phyloP scores from a whole-genome alignment of 2,329 filamentous ascomycete species.

The Rugonectria rugulosa region DNA sequence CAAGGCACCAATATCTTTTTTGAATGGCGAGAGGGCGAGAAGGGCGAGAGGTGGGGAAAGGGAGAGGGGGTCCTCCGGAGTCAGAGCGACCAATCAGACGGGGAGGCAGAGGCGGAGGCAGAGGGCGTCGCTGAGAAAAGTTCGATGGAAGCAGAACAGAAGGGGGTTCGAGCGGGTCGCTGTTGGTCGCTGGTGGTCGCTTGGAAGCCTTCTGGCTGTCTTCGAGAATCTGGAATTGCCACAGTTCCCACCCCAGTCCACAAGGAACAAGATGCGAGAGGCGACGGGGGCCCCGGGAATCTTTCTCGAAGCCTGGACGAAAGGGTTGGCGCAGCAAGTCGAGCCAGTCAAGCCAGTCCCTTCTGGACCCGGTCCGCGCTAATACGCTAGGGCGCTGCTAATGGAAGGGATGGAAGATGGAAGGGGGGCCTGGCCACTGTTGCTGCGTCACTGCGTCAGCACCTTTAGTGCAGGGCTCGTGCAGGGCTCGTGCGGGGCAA shows the following conservation, averaged over 20 bases:
- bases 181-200: constrained; percentile 27
- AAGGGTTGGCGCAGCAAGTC: constrained; percentile 24
- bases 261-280: constrained; percentile 28
- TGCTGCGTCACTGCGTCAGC: constrained; percentile 11
- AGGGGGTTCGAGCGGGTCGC: constrained; percentile 26
- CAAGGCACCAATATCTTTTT: constrained; percentile 11
- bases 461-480: constrained; percentile 9
- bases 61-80: neutral
- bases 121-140: neutral
- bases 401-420: no score
- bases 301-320: constrained; percentile 38
- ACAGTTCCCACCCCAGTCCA: constrained; percentile 26
- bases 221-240: constrained; percentile 40
- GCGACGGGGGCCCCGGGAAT: constrained; percentile 33
- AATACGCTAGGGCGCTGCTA: constrained; percentile 1
- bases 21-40: neutral
- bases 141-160: neutral
- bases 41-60: neutral
- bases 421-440: constrained; percentile 6
- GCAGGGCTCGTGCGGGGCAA: constrained; percentile 4
- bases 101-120: neutral
- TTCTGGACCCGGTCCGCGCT: constrained; percentile 3
- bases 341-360: neutral
- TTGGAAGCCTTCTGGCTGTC: constrained; percentile 39
- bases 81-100: neutral